These are phyloP conservation scores for Cadophora malorum DNA, from an alignment of 2,329 filamentous ascomycete genomes.

Conservation along the genomic window DNA sequence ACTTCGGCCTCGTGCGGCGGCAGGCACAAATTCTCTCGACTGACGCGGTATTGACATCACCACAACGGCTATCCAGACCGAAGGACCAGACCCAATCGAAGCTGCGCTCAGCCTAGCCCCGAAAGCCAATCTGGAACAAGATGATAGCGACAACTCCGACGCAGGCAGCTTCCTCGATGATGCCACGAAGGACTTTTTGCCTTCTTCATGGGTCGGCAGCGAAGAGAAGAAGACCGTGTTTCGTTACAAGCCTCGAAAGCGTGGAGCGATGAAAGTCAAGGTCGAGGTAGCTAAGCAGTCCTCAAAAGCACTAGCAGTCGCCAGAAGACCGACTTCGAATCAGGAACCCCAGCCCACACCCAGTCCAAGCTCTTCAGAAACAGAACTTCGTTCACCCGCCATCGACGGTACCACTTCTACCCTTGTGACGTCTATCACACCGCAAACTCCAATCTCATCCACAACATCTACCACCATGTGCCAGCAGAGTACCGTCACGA, in stretches of 20 bases:
- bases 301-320: background rate
- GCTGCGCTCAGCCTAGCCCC: background rate
- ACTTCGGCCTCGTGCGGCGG: background rate
- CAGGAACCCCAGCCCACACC: background rate
- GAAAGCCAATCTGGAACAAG: background rate
- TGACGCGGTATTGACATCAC: background rate
- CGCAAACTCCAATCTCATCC: too few species aligned
- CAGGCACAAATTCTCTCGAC: background rate
- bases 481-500: background rate
- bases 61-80: background rate
- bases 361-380: background rate
- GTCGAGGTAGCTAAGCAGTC: background rate
- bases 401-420: background rate
- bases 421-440: background rate
- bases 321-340: background rate
- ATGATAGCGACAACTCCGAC: conserved; percentile 11
- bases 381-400: background rate
- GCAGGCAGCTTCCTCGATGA: conserved; percentile 21
- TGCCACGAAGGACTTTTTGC: conserved; percentile 21
- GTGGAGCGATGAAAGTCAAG: background rate
- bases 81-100: background rate
- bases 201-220: background rate
- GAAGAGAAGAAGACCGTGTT: background rate
- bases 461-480: background rate
- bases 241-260: background rate